phyloP scores from a whole-genome alignment of 2,329 filamentous ascomycete genomes.

The Aspergillus latus region DNA sequence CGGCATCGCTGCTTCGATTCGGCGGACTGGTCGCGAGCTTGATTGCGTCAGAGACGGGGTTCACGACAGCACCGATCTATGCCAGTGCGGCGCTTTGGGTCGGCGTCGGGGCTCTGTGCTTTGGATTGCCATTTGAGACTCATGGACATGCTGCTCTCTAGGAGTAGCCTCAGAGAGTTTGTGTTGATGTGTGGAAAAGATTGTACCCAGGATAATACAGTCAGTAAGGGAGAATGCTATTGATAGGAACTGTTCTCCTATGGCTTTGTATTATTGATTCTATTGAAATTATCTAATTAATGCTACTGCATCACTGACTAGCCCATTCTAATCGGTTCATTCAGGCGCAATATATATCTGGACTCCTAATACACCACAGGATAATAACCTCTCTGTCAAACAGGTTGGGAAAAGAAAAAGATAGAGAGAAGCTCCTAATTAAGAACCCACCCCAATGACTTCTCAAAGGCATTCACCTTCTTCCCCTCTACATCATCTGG shows the following conservation, averaged over 20 bases:
- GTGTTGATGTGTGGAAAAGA: too few species aligned
- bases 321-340: too few species aligned
- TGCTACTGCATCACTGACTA: too few species aligned
- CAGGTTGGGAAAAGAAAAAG: too few species aligned
- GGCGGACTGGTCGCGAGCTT: constrained; percentile 44
- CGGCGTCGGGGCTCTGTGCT: constrained; percentile 42
- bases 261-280: too few species aligned
- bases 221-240: too few species aligned
- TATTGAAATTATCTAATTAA: too few species aligned
- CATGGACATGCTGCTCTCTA: constrained; percentile 32
- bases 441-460: background rate
- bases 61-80: constrained; percentile 48
- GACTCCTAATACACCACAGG: too few species aligned
- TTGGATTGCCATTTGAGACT: constrained; percentile 49
- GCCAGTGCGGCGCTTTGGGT: constrained; percentile 49
- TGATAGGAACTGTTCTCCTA: too few species aligned
- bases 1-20: constrained; percentile 32
- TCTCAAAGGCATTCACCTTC: background rate
- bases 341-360: too few species aligned
- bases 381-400: too few species aligned
- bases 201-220: too few species aligned
- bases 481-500: background rate
- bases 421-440: background rate
- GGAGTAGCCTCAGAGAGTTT: background rate
- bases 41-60: constrained; percentile 46